Percentiles rank a stretch among this genome's conserved stretches.
These are phyloP conservation scores for Phytophthora hybrid DNA, from an alignment of 352 stramenopile species.

Conservation along the genomic window DNA sequence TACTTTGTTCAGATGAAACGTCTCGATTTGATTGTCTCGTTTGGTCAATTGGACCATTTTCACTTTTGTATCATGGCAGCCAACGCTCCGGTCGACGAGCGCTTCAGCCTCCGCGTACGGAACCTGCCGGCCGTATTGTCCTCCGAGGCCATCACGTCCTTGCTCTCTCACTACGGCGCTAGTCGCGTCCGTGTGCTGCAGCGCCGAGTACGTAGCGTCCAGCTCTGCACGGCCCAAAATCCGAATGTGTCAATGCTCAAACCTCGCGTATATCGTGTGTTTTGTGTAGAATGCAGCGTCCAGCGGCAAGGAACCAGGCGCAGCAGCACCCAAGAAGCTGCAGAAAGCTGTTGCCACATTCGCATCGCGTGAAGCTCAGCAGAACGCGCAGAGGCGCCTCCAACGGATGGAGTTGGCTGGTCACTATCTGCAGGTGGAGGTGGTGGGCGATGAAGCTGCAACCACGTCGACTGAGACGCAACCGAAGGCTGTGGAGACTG, in stretches of 20 bases:
- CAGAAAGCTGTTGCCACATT: slow-evolving; percentile 69
- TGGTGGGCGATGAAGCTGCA: slow-evolving; percentile 29
- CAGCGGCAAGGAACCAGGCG: slow-evolving; percentile 46
- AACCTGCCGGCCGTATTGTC: slow-evolving; percentile 72
- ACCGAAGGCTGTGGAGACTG: slow-evolving; percentile 3
- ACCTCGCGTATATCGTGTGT: background rate
- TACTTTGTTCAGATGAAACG: slow-evolving; percentile 22
- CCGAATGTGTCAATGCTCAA: slow-evolving; percentile 17
- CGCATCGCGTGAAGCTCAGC: slow-evolving; percentile 29
- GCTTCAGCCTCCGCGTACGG: slow-evolving; percentile 57
- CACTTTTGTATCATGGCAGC: slow-evolving; percentile 4
- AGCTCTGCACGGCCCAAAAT: background rate
- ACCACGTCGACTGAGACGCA: slow-evolving; percentile 13
- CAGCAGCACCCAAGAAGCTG: slow-evolving; percentile 2
- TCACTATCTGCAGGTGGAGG: slow-evolving; percentile 49
- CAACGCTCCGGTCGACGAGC: slow-evolving; percentile 12
- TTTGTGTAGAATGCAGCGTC: slow-evolving; percentile 37
- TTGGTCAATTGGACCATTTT: background rate
- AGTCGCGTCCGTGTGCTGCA: slow-evolving; percentile 53
- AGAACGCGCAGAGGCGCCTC: slow-evolving; percentile 55
- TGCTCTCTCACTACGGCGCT: slow-evolving; percentile 73
- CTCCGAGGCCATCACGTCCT: slow-evolving; percentile 55
- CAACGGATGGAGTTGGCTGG: slow-evolving; percentile 63
- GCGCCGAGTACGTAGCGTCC: slow-evolving; percentile 34
- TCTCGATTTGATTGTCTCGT: background rate